Evolutionary conservation across 768 basidiomycete species (phyloP).

Genomic region (Termitomyces heimii): DNA sequence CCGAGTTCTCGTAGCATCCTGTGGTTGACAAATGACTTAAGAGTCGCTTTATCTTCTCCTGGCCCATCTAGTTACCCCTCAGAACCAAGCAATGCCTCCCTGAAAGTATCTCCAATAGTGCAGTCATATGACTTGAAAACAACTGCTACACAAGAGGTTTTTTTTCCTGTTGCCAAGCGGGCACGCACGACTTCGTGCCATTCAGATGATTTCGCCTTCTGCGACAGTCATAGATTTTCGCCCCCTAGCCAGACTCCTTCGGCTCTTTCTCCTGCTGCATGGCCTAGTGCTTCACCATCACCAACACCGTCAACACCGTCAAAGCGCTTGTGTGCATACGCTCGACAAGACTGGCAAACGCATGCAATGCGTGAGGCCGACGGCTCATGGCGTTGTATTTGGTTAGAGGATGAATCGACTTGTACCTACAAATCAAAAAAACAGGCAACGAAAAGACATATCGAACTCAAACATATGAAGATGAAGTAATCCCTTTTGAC

Average conservation of each 20-base stretch:
- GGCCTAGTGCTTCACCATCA: not conserved
- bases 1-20: no score
- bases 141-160: not conserved
- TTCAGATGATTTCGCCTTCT: not conserved
- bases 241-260: not conserved
- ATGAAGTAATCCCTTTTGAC: constrained; percentile 8
- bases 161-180: not conserved
- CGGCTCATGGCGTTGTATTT: constrained; percentile 9
- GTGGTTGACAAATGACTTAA: not conserved
- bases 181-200: not conserved
- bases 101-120: not conserved
- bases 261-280: not conserved
- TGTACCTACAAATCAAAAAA: constrained; percentile 16
- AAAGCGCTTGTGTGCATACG: not conserved
- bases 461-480: constrained; percentile 18
- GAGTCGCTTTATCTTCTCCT: not conserved
- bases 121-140: not conserved
- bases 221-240: not conserved
- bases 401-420: constrained; percentile 2
- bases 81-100: not conserved
- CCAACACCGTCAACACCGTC: not conserved
- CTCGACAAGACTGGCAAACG: constrained; percentile 10
- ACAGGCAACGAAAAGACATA: constrained; percentile 18
- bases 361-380: constrained; percentile 3
- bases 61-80: not conserved